Conservation (phyloP, 805 yeast species). For the Candida patagonica region DNA sequence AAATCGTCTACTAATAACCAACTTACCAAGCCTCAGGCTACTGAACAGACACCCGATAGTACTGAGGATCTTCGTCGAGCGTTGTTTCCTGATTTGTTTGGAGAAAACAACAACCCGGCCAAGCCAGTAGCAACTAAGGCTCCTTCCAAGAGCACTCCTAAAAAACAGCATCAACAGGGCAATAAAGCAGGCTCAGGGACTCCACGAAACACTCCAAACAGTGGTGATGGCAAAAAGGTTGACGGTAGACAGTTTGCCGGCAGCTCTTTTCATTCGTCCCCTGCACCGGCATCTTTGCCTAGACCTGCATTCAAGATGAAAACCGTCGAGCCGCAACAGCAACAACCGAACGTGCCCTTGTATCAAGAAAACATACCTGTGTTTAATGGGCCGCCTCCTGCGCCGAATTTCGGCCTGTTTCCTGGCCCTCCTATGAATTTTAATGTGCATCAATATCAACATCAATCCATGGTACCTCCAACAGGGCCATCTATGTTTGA, state of each 20-base stretch:
- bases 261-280: slow-evolving; percentile 22
- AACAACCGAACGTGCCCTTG: background rate
- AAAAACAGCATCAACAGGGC: slow-evolving; percentile 3
- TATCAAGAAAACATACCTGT: background rate
- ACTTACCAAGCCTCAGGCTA: background rate
- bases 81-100: slow-evolving; percentile 20
- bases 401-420: background rate
- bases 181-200: background rate
- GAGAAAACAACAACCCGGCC: slow-evolving; percentile 5
- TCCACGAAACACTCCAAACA: slow-evolving; percentile 5
- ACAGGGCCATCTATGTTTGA: slow-evolving; percentile 13
- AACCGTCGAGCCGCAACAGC: slow-evolving; percentile 4
- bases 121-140: background rate
- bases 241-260: slow-evolving; percentile 24
- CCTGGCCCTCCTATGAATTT: background rate
- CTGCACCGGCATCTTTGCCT: slow-evolving; percentile 23
- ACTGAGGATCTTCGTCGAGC: slow-evolving; percentile 17
- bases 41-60: background rate
- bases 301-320: slow-evolving; percentile 15
- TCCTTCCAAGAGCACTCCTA: background rate
- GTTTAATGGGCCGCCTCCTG: slow-evolving; percentile 3
- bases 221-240: slow-evolving; percentile 1
- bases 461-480: slow-evolving; percentile 1
- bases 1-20: background rate
- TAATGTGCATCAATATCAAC: background rate